Evolutionary conservation across 371 early-diverging fungal species (phyloP).

Genomic region (Nematocida displodere): DNA sequence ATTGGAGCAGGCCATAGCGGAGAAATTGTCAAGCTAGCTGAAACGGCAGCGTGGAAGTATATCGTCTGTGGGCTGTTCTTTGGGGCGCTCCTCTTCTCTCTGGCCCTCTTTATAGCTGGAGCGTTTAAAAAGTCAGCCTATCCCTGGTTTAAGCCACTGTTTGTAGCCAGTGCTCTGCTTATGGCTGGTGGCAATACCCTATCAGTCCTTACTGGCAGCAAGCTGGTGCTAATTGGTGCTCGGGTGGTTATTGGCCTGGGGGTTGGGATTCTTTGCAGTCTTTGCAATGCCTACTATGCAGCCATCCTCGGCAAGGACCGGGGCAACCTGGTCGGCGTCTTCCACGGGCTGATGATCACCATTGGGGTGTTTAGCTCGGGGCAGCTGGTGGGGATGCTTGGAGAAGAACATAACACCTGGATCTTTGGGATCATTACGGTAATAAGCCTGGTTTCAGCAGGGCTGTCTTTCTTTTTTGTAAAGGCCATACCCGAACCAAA

Average conservation of each 20-base stretch:
- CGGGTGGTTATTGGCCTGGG: conserved; percentile 18
- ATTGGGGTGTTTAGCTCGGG: conserved; percentile 15
- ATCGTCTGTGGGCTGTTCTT: neutral
- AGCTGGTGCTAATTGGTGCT: neutral
- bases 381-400: neutral
- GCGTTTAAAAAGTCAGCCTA: neutral
- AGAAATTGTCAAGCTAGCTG: neutral
- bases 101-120: neutral
- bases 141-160: conserved; percentile 6
- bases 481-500: no score
- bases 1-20: neutral
- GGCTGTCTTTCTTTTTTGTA: neutral
- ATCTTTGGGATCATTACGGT: conserved; percentile 11
- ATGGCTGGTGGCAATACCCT: neutral
- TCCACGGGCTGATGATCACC: conserved; percentile 32
- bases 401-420: neutral
- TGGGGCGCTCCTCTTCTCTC: conserved; percentile 7
- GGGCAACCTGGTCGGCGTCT: neutral
- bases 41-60: neutral
- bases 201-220: neutral
- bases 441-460: neutral
- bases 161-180: neutral
- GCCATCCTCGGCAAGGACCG: neutral
- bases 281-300: conserved; percentile 34
- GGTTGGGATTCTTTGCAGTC: conserved; percentile 13